Conservation (phyloP, 116 monocot species). For the Iris pallida region DNA sequence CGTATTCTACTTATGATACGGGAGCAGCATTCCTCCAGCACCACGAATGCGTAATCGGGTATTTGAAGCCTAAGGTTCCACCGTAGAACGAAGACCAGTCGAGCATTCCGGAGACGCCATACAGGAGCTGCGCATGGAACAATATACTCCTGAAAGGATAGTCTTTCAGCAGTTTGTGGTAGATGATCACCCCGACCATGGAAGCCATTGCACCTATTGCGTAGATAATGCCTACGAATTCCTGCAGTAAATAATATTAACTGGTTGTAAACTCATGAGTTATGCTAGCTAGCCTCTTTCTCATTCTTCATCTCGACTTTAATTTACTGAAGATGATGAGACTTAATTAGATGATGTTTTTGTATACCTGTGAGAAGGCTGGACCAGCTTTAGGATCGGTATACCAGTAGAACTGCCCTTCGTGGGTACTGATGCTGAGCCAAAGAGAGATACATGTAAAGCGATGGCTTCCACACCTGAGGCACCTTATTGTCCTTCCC, state of each 20-base stretch:
- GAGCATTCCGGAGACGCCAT: slow-evolving; percentile 56
- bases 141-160: slow-evolving; percentile 52
- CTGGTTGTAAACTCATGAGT: too few species aligned
- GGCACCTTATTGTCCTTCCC: slow-evolving; percentile 46
- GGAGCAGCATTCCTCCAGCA: slow-evolving; percentile 48
- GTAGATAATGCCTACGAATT: slow-evolving; percentile 56
- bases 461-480: slow-evolving; percentile 61
- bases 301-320: too few species aligned
- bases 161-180: slow-evolving; percentile 57
- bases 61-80: slow-evolving; percentile 52
- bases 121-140: slow-evolving; percentile 64
- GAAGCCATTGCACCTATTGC: slow-evolving; percentile 62
- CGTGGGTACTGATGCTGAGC: slow-evolving; percentile 72
- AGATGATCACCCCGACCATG: slow-evolving; percentile 55
- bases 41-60: slow-evolving; percentile 51
- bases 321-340: too few species aligned
- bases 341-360: not conserved
- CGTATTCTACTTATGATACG: slow-evolving; percentile 34
- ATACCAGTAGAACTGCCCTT: slow-evolving; percentile 82
- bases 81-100: slow-evolving; percentile 61
- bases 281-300: too few species aligned
- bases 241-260: slow-evolving; percentile 24
- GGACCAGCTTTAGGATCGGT: slow-evolving; percentile 62
- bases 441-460: slow-evolving; percentile 66
- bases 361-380: slow-evolving; percentile 74